Percentiles rank a stretch among this genome's conserved stretches.
Conservation (phyloP, 2,329 filamentous ascomycete species). For the Pyrenochaeta sp. region DNA sequence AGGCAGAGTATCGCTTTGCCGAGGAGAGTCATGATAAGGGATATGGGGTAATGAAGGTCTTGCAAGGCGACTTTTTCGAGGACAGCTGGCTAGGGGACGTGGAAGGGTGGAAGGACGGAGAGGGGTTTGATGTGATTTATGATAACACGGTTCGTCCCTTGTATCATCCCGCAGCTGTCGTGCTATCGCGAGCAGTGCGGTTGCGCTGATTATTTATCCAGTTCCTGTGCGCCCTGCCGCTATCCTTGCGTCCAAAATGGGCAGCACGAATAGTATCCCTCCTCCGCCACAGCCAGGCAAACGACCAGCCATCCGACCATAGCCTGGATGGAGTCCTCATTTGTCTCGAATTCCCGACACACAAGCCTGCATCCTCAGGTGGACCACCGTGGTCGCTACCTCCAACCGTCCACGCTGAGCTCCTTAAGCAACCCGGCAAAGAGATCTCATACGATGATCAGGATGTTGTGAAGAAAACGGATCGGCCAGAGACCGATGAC, state of each 20-base stretch:
- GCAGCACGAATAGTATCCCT: constrained; percentile 64
- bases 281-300: constrained; percentile 49
- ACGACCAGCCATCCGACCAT: background rate
- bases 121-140: constrained; percentile 71
- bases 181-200: constrained; percentile 6
- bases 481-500: constrained; percentile 52
- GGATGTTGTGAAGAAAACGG: constrained; percentile 59
- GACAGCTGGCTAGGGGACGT: constrained; percentile 62
- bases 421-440: constrained; percentile 74
- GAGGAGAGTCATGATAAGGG: constrained; percentile 55
- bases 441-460: constrained; percentile 68
- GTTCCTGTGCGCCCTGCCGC: constrained; percentile 70
- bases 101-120: constrained; percentile 36
- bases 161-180: background rate
- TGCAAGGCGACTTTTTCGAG: constrained; percentile 73
- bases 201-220: too few relatives aligned
- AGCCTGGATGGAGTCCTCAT: constrained; percentile 59
- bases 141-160: constrained; percentile 64
- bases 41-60: constrained; percentile 63
- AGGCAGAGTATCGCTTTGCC: constrained; percentile 54
- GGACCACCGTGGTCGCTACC: constrained; percentile 79
- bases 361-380: constrained; percentile 69
- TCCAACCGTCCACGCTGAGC: constrained; percentile 74
- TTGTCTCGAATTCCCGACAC: constrained; percentile 80
- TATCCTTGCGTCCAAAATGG: constrained; percentile 65